A percentile compares a stretch with the other conserved stretches of the same genome.
phyloP scores from a whole-genome alignment of 164 flowering plant genomes.

The Annona squamosa region DNA sequence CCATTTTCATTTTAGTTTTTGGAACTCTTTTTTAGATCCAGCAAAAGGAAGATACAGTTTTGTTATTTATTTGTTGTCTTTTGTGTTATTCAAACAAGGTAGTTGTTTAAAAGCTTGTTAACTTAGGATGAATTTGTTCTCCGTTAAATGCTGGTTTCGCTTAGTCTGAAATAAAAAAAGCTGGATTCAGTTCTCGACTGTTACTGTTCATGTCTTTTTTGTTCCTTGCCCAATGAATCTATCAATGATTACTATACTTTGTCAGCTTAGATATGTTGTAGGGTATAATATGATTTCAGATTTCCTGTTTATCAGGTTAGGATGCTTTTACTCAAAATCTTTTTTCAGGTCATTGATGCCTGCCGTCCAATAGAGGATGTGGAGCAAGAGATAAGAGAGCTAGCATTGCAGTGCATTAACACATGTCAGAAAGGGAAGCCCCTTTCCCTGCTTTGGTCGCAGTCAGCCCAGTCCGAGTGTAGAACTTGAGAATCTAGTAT shows the following conservation, averaged over 20 bases:
- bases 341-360: conserved; percentile 63
- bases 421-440: conserved; percentile 52
- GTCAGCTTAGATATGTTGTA: neutral
- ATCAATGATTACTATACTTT: neutral
- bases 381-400: conserved; percentile 50
- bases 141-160: neutral
- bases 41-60: no score
- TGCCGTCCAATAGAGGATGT: conserved; percentile 56
- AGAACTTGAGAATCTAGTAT: neutral
- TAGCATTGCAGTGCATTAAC: conserved; percentile 37
- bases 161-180: neutral
- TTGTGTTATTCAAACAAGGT: neutral
- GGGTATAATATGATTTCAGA: neutral
- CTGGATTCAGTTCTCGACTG: neutral
- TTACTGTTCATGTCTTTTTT: neutral
- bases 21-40: no score
- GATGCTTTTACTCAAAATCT: neutral
- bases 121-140: neutral
- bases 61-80: no score
- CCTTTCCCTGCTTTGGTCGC: conserved; percentile 50
- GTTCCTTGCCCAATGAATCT: no score
- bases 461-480: neutral
- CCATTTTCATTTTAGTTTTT: no score
- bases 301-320: neutral
- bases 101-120: neutral